Evolutionary conservation across 2,329 filamentous ascomycete species (phyloP).

Genomic region (Aspergillus nomiae): DNA sequence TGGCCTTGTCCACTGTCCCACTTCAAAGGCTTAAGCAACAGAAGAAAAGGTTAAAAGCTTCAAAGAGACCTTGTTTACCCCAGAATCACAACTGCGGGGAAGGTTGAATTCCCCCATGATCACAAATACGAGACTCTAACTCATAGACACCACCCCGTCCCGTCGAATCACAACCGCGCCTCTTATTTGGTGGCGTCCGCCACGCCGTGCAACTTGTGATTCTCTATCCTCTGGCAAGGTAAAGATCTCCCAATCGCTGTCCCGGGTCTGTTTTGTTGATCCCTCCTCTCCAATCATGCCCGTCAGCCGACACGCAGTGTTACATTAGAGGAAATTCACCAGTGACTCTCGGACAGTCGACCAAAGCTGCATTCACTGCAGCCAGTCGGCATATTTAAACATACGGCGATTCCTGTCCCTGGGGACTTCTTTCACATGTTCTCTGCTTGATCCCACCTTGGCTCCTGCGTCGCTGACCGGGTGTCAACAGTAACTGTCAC

Average conservation of each 20-base stretch:
- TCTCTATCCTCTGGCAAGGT: neutral
- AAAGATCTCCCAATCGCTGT: neutral
- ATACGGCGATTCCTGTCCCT: neutral
- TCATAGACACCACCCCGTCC: neutral
- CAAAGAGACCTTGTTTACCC: neutral
- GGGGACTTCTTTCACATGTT: neutral
- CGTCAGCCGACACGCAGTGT: slow-evolving; percentile 3
- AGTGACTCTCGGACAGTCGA: neutral
- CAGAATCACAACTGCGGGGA: neutral
- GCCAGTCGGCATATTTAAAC: neutral
- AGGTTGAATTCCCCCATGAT: neutral
- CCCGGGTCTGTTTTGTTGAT: neutral
- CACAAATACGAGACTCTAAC: neutral
- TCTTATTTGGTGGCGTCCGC: neutral
- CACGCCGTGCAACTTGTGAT: neutral
- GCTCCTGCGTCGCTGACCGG: neutral
- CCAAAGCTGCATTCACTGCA: neutral
- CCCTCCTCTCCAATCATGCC: neutral
- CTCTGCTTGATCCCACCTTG: neutral
- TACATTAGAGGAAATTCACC: neutral
- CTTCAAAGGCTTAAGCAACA: neutral
- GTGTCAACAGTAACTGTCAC: slow-evolving; percentile 4
- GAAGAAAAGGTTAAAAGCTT: neutral
- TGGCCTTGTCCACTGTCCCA: neutral
- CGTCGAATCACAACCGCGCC: neutral